phyloP scores from a whole-genome alignment of 331 rosid species.

The Phaseolus coccineus region DNA sequence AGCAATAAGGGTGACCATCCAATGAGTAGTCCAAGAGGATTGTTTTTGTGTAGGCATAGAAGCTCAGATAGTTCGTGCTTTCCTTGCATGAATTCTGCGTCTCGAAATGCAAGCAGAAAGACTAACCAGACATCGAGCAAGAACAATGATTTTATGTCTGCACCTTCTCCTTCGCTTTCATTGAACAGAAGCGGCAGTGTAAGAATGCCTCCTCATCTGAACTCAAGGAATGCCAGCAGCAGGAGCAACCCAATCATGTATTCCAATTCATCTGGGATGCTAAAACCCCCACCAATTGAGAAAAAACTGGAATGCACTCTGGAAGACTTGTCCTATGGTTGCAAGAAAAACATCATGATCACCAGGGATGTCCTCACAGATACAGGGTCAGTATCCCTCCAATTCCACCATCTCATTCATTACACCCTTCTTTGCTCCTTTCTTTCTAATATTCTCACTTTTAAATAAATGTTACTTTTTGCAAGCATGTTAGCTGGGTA shows the following conservation, averaged over 20 bases:
- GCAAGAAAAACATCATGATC: constrained; percentile 73
- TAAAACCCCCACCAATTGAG: constrained; percentile 73
- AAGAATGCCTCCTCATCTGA: constrained; percentile 25
- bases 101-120: constrained; percentile 46
- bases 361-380: constrained; percentile 59
- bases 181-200: constrained; percentile 37
- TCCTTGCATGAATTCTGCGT: constrained; percentile 37
- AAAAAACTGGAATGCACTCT: constrained; percentile 79
- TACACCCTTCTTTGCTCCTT: not conserved
- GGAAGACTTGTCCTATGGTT: constrained; percentile 84
- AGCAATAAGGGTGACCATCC: not conserved
- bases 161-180: constrained; percentile 3
- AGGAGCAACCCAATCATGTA: constrained; percentile 63
- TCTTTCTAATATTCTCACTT: too few species aligned
- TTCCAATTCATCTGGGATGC: constrained; percentile 80
- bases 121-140: constrained; percentile 9
- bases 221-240: constrained; percentile 33
- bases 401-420: not conserved
- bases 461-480: too few species aligned
- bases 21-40: constrained; percentile 1
- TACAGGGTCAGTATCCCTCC: constrained; percentile 63
- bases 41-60: constrained; percentile 36
- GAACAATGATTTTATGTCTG: constrained; percentile 34
- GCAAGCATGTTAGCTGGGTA: not conserved
- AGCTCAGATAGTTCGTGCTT: constrained; percentile 43